Base-by-base conservation (phyloP, 1,284 basidiomycete species). In the Ganoderma sinense region DNA sequence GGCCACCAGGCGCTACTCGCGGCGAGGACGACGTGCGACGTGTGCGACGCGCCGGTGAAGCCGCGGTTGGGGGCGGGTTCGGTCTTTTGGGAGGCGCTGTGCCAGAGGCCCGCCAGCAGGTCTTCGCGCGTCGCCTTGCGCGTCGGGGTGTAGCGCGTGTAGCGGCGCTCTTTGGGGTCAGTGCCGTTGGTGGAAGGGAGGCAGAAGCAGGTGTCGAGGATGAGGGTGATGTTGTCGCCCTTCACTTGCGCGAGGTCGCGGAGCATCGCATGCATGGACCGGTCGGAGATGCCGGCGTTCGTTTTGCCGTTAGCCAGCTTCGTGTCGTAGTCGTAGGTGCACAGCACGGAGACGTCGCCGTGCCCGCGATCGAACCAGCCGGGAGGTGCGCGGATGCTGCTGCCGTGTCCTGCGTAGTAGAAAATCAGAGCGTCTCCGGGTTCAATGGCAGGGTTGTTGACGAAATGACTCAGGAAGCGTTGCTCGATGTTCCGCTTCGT, bases 371-470 rank as follows among this genome's bases (percentile, higher is more conserved):
- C 82, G 72, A 84, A 87, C 89, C 90, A 91, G 62, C 84, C 87
- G 55, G 80, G 78, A 62, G 90, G 90, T 31, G 89, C 85, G 20
- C 80, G 77, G 51, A 89, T 77, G 65, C 80, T 83, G 75, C 87
- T 88, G 20, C 91, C 91, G 75, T 91, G 90, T 23, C 91, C 90
- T 43, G 91, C 89, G 74, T 90, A 92, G 74, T 90, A 92, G 65
- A 92, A 78, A 69, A 92, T 74, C 55, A 92, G 84, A 40, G 90
- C 87, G 69, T 92, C 90, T 20, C 87, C 90, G 36, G 78, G 79
- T 48, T 87, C 84, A 64, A 92, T 89, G 33, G 79, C 79, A 14
- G 85, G 80, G 74, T 92, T 91, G 75, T 87, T 86, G 71, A 88
- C 80, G 48, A 92, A 82, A 73, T 91, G 89, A 4, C 80, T 80